Percentiles rank a stretch among this genome's conserved stretches.
Evolutionary conservation across 2,329 filamentous ascomycete species (phyloP).

Genomic region (Microdochium nivale): DNA sequence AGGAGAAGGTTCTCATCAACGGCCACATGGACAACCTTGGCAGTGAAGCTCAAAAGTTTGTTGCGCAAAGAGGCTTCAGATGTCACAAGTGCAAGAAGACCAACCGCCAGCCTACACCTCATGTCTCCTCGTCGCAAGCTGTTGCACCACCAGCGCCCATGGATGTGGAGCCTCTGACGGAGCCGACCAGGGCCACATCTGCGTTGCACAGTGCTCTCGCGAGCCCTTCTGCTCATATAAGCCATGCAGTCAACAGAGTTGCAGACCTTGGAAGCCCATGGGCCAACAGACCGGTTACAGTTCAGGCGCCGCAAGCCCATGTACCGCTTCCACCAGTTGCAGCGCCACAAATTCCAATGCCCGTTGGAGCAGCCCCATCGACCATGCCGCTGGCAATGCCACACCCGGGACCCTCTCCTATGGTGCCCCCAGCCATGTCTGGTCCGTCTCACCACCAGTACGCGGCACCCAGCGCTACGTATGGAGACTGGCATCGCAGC

Average conservation of each 20-base stretch:
- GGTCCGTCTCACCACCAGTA: conserved; percentile 28
- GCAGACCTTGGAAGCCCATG: neutral
- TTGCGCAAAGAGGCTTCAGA: conserved; percentile 55
- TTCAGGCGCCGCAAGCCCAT: conserved; percentile 1
- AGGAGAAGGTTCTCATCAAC: conserved; percentile 43
- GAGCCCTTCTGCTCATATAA: neutral
- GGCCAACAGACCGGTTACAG: neutral
- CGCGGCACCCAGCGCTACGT: conserved; percentile 26
- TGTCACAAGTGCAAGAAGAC: conserved; percentile 66
- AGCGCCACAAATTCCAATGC: conserved; percentile 15
- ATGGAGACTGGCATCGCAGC: conserved; percentile 41
- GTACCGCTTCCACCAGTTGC: conserved; percentile 2
- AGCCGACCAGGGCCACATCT: neutral
- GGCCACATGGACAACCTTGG: conserved; percentile 41
- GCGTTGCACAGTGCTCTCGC: neutral
- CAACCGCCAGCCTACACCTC: conserved; percentile 33
- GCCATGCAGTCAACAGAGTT: neutral
- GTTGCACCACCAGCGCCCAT: conserved; percentile 3
- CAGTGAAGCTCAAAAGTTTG: conserved; percentile 49
- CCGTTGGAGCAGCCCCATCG: conserved; percentile 12
- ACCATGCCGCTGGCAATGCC: conserved; percentile 14
- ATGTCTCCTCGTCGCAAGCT: conserved; percentile 5
- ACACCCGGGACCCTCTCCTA: conserved; percentile 18
- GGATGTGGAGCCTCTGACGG: neutral
- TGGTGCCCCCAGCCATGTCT: conserved; percentile 24